Evolutionary conservation across 169 alveolate genomes (phyloP).

Genomic region (Perkinsus marinus): DNA sequence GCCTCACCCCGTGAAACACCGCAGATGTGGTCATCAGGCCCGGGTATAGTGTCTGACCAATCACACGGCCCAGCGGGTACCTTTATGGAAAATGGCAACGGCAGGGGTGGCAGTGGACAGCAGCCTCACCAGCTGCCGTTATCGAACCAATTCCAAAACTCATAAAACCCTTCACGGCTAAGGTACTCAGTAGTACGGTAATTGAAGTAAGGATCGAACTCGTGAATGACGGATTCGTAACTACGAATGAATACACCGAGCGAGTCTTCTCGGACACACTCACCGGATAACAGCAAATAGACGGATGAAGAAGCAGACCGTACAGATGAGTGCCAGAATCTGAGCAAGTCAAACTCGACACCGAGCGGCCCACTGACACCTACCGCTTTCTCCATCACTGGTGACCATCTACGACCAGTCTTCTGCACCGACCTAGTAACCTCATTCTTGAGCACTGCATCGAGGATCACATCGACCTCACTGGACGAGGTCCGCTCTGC

Average conservation of each 20-base stretch:
- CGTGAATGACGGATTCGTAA: conserved; percentile 90
- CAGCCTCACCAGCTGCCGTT: conserved; percentile 25
- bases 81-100: conserved; percentile 54
- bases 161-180: conserved; percentile 76
- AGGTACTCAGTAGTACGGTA: conserved; percentile 85
- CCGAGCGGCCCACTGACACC: neutral
- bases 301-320: conserved; percentile 66
- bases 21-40: conserved; percentile 92
- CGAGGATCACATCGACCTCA: neutral
- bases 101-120: neutral
- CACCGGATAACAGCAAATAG: conserved; percentile 82
- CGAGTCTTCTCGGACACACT: neutral
- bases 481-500: neutral
- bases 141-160: conserved; percentile 95
- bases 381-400: neutral
- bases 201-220: conserved; percentile 97
- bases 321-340: conserved; percentile 28
- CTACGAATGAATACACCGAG: neutral
- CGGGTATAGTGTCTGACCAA: conserved; percentile 94
- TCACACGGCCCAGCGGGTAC: conserved; percentile 95
- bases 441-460: neutral
- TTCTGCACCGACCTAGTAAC: neutral
- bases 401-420: neutral
- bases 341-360: neutral
- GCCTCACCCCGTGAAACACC: conserved; percentile 44